These are phyloP conservation scores for Apiotrichum montevideense DNA, from an alignment of 1,284 basidiomycete species.

Conservation along the genomic window DNA sequence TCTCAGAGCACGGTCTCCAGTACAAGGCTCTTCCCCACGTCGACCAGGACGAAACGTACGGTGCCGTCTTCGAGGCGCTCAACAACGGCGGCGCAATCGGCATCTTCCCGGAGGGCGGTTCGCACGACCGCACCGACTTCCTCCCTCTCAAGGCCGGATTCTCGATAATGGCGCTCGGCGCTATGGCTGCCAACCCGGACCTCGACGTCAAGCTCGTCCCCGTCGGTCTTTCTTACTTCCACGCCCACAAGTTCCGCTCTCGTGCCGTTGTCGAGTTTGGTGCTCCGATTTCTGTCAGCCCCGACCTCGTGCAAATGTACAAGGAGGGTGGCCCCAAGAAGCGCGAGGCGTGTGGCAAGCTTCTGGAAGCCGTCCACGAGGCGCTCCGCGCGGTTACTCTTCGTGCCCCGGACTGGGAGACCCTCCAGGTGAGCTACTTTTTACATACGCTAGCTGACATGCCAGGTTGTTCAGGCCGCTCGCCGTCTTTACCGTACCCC, in stretches of 20 bases:
- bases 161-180: constrained; percentile 94
- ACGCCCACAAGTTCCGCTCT: constrained; percentile 88
- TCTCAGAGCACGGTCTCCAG: constrained; percentile 53
- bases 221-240: constrained; percentile 91
- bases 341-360: constrained; percentile 80
- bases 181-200: constrained; percentile 84
- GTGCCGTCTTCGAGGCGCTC: constrained; percentile 82
- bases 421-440: constrained; percentile 69
- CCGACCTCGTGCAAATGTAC: constrained; percentile 80
- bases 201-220: constrained; percentile 88
- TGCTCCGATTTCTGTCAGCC: constrained; percentile 78
- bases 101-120: constrained; percentile 96
- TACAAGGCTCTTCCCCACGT: constrained; percentile 78
- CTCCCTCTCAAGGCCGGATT: constrained; percentile 94
- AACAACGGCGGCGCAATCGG: constrained; percentile 85
- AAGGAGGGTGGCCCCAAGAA: constrained; percentile 84
- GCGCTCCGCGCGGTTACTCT: constrained; percentile 96
- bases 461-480: constrained; percentile 93
- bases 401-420: constrained; percentile 94
- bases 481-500: constrained; percentile 91
- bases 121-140: constrained; percentile 90
- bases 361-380: constrained; percentile 90
- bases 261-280: constrained; percentile 97
- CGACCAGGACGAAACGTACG: constrained; percentile 92
- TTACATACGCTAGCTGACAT: constrained; percentile 37